phyloP scores from a whole-genome alignment of 495 filamentous ascomycete genomes.

The Aspergillus hancockii region DNA sequence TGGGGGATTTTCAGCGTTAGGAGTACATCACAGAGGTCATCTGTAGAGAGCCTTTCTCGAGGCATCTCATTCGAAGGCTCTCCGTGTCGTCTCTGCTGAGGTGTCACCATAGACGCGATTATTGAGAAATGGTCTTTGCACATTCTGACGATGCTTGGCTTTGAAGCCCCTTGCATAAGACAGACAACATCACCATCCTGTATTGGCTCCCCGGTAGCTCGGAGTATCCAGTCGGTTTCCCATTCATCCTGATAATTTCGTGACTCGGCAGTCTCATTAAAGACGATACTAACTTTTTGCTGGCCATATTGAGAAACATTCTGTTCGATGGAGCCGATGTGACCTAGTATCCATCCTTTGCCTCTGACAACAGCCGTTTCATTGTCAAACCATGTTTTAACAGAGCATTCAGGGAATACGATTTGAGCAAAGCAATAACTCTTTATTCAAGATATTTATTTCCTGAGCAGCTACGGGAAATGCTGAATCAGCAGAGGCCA shows the following conservation, averaged over 20 bases:
- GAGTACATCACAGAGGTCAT: neutral
- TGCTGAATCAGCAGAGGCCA: too few species aligned
- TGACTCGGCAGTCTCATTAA: conserved; percentile 15
- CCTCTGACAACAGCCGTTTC: neutral
- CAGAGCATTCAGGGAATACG: neutral
- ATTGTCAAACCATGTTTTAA: neutral
- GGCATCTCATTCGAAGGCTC: neutral
- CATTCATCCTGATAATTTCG: conserved; percentile 12
- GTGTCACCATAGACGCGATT: neutral
- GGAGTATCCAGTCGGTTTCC: conserved; percentile 23
- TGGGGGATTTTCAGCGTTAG: too few species aligned
- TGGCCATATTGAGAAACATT: neutral
- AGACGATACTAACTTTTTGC: conserved; percentile 24
- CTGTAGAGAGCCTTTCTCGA: neutral
- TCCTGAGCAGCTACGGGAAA: too few species aligned
- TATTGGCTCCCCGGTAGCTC: conserved; percentile 23
- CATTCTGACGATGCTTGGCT: conserved; percentile 24
- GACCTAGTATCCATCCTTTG: conserved; percentile 2
- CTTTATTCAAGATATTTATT: too few species aligned
- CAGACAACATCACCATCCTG: conserved; percentile 28
- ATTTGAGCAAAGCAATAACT: too few species aligned
- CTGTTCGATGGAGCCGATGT: neutral
- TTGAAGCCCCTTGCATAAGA: conserved; percentile 28
- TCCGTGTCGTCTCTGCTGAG: neutral
- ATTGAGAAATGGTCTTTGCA: conserved; percentile 21